phyloP scores from a whole-genome alignment of 2,329 filamentous ascomycete species.

The Acrodontium crateriforme region DNA sequence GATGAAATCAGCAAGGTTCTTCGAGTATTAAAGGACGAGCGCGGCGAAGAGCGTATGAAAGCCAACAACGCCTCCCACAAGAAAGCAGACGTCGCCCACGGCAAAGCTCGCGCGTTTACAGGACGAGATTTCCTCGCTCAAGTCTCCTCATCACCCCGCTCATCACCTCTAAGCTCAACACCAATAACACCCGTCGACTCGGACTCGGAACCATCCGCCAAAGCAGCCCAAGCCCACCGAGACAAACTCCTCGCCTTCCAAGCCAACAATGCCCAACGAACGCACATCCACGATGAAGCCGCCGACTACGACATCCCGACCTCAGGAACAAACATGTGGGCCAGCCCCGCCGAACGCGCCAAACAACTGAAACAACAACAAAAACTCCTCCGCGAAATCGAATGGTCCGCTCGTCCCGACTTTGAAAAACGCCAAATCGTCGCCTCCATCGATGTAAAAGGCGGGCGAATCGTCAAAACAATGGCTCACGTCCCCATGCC shows the following conservation, averaged over 20 bases:
- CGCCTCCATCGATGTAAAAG: slow-evolving; percentile 69
- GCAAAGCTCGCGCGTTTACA: slow-evolving; percentile 22
- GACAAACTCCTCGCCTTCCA: slow-evolving; percentile 74
- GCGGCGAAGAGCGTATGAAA: slow-evolving; percentile 74
- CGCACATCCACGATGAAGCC: slow-evolving; percentile 76
- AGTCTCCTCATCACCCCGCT: slow-evolving; percentile 19
- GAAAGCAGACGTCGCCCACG: slow-evolving; percentile 46
- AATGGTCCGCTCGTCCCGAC: slow-evolving; percentile 72
- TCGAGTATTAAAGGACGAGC: slow-evolving; percentile 65
- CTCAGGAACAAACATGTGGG: slow-evolving; percentile 61
- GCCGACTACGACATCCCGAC: slow-evolving; percentile 54
- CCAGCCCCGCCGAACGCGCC: slow-evolving; percentile 67
- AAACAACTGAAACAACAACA: slow-evolving; percentile 76
- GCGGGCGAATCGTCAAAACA: slow-evolving; percentile 59
- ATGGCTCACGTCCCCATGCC: slow-evolving; percentile 50
- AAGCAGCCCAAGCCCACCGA: slow-evolving; percentile 57
- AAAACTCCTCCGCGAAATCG: slow-evolving; percentile 67
- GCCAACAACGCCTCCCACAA: slow-evolving; percentile 60
- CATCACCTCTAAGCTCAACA: slow-evolving; percentile 22
- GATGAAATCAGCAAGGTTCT: slow-evolving; percentile 78
- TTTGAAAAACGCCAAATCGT: slow-evolving; percentile 81
- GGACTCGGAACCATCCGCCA: slow-evolving; percentile 44
- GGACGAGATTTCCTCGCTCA: slow-evolving; percentile 24
- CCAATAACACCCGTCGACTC: slow-evolving; percentile 15
- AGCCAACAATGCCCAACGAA: slow-evolving; percentile 70